Conservation (phyloP, 2,329 filamentous ascomycete species). For the Colletotrichum theobromicola region DNA sequence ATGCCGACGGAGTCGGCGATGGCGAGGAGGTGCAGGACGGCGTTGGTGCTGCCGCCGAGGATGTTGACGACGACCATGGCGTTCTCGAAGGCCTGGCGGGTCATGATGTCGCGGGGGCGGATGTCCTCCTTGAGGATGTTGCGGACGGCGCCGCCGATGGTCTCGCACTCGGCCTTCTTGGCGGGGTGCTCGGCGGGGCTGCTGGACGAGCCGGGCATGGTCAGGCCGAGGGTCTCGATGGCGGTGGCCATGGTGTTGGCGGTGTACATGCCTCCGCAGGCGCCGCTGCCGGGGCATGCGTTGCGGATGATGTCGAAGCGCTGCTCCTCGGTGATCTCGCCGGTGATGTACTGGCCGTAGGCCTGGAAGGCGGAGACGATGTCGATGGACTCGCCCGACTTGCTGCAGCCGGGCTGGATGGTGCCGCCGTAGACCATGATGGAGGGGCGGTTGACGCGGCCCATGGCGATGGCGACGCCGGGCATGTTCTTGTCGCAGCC, state of each 20-base stretch:
- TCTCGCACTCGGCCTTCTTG: constrained; percentile 76
- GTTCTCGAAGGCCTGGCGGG: constrained; percentile 81
- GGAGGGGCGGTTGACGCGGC: constrained; percentile 88
- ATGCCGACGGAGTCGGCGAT: constrained; percentile 83
- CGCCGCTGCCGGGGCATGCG: constrained; percentile 74
- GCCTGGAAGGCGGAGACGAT: constrained; percentile 98
- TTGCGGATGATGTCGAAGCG: constrained; percentile 94
- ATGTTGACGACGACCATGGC: constrained; percentile 85
- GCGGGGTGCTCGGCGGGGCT: constrained; percentile 76
- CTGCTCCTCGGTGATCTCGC: constrained; percentile 88
- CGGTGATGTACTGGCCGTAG: constrained; percentile 92
- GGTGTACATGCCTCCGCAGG: constrained; percentile 89
- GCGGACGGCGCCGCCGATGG: constrained; percentile 75
- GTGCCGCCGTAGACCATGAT: constrained; percentile 98
- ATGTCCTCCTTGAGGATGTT: constrained; percentile 79
- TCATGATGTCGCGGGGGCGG: constrained; percentile 78
- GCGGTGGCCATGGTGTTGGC: constrained; percentile 94
- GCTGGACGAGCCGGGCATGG: constrained; percentile 81
- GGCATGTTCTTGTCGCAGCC: constrained; percentile 99
- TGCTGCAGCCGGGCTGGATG: constrained; percentile 88
- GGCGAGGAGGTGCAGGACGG: constrained; percentile 83
- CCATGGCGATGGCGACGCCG: constrained; percentile 91
- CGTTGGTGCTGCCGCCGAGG: constrained; percentile 85
- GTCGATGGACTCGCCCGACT: constrained; percentile 78
- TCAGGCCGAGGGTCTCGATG: constrained; percentile 90